Conservation (phyloP, 495 filamentous ascomycete species). For the Choiromyces venosus region DNA sequence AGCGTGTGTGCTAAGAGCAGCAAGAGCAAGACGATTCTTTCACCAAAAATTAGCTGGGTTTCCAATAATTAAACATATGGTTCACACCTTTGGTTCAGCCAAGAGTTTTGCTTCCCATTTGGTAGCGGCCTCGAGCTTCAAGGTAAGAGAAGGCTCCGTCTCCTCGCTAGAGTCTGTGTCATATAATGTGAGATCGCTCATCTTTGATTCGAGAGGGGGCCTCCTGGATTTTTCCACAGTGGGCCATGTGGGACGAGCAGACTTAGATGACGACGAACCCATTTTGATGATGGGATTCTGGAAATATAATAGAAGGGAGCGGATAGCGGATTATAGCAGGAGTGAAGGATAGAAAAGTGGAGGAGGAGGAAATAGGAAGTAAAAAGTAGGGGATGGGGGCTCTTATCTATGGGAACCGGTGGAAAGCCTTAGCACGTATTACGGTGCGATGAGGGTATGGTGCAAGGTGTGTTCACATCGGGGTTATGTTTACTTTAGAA, state of each 20-base stretch:
- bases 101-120: slow-evolving; percentile 37
- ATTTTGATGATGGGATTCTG: slow-evolving; percentile 18
- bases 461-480: slow-evolving; percentile 9
- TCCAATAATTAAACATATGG: neutral
- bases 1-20: slow-evolving; percentile 54
- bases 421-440: neutral
- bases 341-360: neutral
- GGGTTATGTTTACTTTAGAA: slow-evolving; percentile 24
- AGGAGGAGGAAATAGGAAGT: neutral
- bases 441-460: neutral
- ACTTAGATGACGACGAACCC: slow-evolving; percentile 30
- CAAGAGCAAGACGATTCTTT: slow-evolving; percentile 40
- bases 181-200: slow-evolving; percentile 20
- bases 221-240: slow-evolving; percentile 15
- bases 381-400: neutral
- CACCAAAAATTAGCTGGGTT: neutral
- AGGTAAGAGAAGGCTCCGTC: slow-evolving; percentile 18
- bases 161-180: slow-evolving; percentile 12
- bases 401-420: neutral
- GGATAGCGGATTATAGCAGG: neutral
- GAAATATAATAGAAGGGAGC: neutral
- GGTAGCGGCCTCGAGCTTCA: slow-evolving; percentile 14
- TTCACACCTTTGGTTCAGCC: slow-evolving; percentile 32
- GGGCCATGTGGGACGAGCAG: slow-evolving; percentile 25
- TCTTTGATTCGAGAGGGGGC: slow-evolving; percentile 14